phyloP scores from a whole-genome alignment of 768 basidiomycete species.

The Trametes meyenii region DNA sequence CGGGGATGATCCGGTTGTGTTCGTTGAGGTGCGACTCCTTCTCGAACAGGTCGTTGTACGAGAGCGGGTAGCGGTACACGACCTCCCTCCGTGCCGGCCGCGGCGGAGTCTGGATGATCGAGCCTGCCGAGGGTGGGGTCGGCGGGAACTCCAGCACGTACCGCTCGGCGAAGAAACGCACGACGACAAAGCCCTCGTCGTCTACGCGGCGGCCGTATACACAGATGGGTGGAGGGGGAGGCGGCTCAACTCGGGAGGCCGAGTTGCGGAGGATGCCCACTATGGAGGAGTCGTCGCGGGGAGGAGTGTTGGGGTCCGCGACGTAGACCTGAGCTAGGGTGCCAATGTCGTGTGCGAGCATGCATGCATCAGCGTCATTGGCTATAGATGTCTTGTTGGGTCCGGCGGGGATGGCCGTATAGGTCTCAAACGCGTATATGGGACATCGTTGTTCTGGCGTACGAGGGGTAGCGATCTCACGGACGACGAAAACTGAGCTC shows the following conservation, averaged over 20 bases:
- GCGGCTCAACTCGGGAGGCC: neutral
- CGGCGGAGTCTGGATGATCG: neutral
- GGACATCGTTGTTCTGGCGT: neutral
- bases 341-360: neutral
- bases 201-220: neutral
- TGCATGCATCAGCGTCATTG: neutral
- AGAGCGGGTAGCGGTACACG: constrained; percentile 4
- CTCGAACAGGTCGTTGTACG: neutral
- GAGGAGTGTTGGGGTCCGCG: constrained; percentile 15
- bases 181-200: constrained; percentile 8
- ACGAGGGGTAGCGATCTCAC: constrained; percentile 13
- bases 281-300: constrained; percentile 13
- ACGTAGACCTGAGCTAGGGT: constrained; percentile 12
- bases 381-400: neutral
- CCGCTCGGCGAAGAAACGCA: constrained; percentile 15
- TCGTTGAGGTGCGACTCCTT: constrained; percentile 2
- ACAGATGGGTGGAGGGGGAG: constrained; percentile 6
- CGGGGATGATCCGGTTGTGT: constrained; percentile 12
- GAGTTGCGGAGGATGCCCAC: neutral
- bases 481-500: constrained; percentile 29
- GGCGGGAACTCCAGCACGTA: constrained; percentile 1
- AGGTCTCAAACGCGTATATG: constrained; percentile 21
- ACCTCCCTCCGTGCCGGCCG: neutral
- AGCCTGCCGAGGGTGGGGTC: neutral
- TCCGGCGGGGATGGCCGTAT: constrained; percentile 18